Evolutionary conservation across 2,329 filamentous ascomycete species (phyloP).

Genomic region (Fusarium sterilihyphosum): DNA sequence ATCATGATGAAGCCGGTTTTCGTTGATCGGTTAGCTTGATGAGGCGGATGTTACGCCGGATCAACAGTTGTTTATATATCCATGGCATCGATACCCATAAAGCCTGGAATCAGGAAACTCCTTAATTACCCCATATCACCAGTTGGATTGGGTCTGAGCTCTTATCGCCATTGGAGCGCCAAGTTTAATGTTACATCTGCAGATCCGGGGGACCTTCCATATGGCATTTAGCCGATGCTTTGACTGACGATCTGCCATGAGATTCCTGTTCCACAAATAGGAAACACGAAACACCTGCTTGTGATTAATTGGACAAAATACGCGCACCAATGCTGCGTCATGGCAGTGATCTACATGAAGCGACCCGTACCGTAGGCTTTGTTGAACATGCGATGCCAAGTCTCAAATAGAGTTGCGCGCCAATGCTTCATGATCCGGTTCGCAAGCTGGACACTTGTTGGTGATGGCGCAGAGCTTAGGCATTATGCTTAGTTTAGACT

Average conservation of each 20-base stretch:
- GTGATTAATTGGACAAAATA: not conserved
- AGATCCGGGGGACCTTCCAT: slow-evolving; percentile 16
- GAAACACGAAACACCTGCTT: not conserved
- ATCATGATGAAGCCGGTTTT: not conserved
- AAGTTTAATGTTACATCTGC: slow-evolving; percentile 20
- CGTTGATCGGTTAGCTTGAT: not conserved
- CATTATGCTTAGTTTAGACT: not conserved
- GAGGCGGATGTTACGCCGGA: not conserved
- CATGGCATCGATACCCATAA: not conserved
- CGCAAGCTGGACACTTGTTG: not conserved
- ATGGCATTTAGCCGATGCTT: not conserved
- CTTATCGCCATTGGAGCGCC: slow-evolving; percentile 15
- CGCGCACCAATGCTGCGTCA: slow-evolving; percentile 21
- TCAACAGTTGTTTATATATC: not conserved
- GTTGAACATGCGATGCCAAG: not conserved
- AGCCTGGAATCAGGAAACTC: too few relatives aligned
- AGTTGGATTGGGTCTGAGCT: not conserved
- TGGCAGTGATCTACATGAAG: not conserved
- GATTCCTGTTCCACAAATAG: slow-evolving; percentile 24
- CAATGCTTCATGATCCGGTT: not conserved
- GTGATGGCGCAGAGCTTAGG: not conserved
- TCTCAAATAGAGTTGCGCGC: not conserved
- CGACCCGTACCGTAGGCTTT: not conserved
- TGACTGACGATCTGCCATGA: not conserved
- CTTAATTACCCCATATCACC: not conserved